Percentiles rank a stretch among this genome's conserved stretches.
Evolutionary conservation across 2,329 filamentous ascomycete genomes (phyloP).

Genomic region (Neofusicoccum laricinum): DNA sequence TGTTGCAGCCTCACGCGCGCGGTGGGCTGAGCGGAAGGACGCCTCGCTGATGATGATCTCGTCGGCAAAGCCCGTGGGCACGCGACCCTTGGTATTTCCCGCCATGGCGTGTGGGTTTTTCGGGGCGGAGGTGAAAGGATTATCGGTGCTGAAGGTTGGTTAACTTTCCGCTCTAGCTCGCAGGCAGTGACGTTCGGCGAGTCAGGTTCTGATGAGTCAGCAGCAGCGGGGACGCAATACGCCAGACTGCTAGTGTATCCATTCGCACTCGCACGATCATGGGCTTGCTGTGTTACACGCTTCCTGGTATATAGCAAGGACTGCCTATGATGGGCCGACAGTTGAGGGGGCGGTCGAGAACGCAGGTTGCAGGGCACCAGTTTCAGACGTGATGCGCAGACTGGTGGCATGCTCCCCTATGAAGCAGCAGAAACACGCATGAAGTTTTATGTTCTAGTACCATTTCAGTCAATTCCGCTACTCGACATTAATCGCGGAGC

Average conservation of each 20-base stretch:
- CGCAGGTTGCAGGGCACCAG: too few species aligned
- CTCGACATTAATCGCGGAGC: constrained; percentile 4
- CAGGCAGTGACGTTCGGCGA: constrained; percentile 4
- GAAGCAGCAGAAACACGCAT: background rate
- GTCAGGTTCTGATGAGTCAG: constrained; percentile 8
- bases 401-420: background rate
- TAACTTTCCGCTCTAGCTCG: constrained; percentile 1
- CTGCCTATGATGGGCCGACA: too few species aligned
- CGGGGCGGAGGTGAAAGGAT: constrained; percentile 18
- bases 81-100: constrained; percentile 33
- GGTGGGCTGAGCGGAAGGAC: constrained; percentile 83
- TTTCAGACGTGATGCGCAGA: background rate
- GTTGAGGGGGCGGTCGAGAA: too few species aligned
- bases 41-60: constrained; percentile 89
- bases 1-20: constrained; percentile 65
- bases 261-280: too few species aligned
- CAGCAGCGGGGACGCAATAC: background rate
- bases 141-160: background rate
- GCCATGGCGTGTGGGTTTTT: background rate
- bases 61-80: constrained; percentile 75
- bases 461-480: background rate
- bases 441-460: background rate
- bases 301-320: too few species aligned
- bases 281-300: too few species aligned
- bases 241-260: too few species aligned